Percentiles rank a stretch among this genome's conserved stretches.
These are phyloP conservation scores for Trypanosomatidae sp. DNA, from an alignment of 208 protist genomes.

Conservation along the genomic window DNA sequence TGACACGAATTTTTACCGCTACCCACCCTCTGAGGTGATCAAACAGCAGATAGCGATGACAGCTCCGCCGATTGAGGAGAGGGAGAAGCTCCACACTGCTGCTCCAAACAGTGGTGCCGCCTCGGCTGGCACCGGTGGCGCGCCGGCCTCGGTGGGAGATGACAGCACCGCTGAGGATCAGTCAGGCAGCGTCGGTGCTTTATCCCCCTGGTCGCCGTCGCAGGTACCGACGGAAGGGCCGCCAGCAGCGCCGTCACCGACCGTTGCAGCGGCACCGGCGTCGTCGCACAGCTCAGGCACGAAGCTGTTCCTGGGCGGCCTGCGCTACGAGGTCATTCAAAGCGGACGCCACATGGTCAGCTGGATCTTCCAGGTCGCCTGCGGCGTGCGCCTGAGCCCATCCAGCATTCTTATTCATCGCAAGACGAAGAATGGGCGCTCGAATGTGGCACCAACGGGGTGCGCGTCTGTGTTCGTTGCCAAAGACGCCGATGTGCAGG, in stretches of 20 bases:
- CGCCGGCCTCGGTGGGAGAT: background rate
- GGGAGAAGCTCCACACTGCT: conserved; percentile 3
- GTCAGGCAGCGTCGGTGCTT: background rate
- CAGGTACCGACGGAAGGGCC: background rate
- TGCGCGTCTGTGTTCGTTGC: conserved; percentile 78
- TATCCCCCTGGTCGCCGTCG: background rate
- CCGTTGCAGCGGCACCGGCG: background rate
- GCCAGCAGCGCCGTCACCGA: background rate
- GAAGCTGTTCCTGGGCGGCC: conserved; percentile 82
- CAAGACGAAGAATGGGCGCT: conserved; percentile 53
- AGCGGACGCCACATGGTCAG: conserved; percentile 57
- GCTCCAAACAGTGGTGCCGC: background rate
- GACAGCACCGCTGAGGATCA: background rate
- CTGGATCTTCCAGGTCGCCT: conserved; percentile 72
- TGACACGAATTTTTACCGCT: conserved; percentile 47
- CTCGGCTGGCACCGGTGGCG: background rate
- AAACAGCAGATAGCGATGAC: conserved; percentile 30
- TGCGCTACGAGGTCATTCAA: conserved; percentile 89
- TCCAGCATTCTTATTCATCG: conserved; percentile 76
- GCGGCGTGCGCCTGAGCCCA: conserved; percentile 53
- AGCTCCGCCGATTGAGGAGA: conserved; percentile 2
- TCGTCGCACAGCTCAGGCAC: conserved; percentile 29
- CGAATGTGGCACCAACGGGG: conserved; percentile 53
- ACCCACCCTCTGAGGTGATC: conserved; percentile 51
- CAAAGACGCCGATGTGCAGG: conserved; percentile 42